phyloP scores from a whole-genome alignment of 2,329 filamentous ascomycete genomes.

The Xylariaceae sp. region DNA sequence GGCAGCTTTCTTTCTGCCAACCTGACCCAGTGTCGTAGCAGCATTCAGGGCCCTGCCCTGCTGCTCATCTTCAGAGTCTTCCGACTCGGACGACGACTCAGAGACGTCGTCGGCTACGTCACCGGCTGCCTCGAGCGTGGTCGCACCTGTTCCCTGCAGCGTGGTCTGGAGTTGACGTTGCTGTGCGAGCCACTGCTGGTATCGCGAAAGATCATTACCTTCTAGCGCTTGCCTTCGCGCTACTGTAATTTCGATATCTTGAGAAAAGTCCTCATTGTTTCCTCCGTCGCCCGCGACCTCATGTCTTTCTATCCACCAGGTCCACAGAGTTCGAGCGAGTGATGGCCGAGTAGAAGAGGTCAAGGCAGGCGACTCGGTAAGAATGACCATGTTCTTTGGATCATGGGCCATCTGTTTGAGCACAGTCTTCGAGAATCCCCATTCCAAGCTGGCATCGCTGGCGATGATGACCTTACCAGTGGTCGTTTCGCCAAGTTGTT shows the following conservation, averaged over 20 bases:
- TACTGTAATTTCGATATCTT: conserved; percentile 57
- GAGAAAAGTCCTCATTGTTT: conserved; percentile 56
- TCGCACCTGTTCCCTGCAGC: conserved; percentile 64
- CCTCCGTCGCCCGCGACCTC: conserved; percentile 33
- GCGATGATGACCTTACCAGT: conserved; percentile 77
- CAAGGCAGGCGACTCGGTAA: conserved; percentile 69
- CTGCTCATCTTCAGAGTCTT: conserved; percentile 84
- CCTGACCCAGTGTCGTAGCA: conserved; percentile 78
- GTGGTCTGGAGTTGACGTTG: conserved; percentile 84
- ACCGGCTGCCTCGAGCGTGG: conserved; percentile 63
- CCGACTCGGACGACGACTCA: conserved; percentile 79
- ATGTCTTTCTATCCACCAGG: conserved; percentile 68
- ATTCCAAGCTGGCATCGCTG: conserved; percentile 84
- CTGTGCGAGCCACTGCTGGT: conserved; percentile 89
- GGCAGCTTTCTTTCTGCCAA: conserved; percentile 78
- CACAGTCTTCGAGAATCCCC: conserved; percentile 87
- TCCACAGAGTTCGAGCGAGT: conserved; percentile 73
- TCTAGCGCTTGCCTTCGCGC: conserved; percentile 63
- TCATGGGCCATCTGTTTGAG: conserved; percentile 72
- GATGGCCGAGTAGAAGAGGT: conserved; percentile 45
- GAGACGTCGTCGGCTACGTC: conserved; percentile 81
- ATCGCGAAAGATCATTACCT: conserved; percentile 71
- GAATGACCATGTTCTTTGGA: conserved; percentile 74
- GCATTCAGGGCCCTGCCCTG: conserved; percentile 90
- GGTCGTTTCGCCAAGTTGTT: conserved; percentile 38